Evolutionary conservation across 2,329 filamentous ascomycete genomes (phyloP), one percentile per base, ranked within the genome.

Genomic region (Botryotinia globosa): DNA sequence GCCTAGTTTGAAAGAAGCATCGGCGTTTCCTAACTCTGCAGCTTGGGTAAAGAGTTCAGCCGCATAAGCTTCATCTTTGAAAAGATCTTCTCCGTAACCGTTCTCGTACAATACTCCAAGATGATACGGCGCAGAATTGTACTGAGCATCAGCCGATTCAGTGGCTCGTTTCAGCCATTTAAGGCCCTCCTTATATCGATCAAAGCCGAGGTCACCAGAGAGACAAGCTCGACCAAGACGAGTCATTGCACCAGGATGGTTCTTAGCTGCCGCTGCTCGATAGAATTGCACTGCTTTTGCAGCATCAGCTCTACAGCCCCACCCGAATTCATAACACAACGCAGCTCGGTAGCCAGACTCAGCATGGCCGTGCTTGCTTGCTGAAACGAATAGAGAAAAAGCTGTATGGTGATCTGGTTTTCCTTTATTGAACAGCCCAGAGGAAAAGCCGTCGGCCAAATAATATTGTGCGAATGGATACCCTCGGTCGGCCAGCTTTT

Each of bases 381-480:
- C 96, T 25, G 96, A 89, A 54, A 97, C 87, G 80, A 99, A 99
- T 44, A 98, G 89, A 14, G 94, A 92, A 80, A 98, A 98, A 0
- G 96, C 94, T 58, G 92, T 91, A 80, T 94, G 93, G 80, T 97
- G 92, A 81, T 99, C 96, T 79, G 94, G 90, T 80, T 95, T 97
- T 74, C 94, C 93, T 82, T 98, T 98, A 84, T 90, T 97, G 83
- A 99, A 98, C 37, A 99, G 85, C 0, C 96, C 96, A 9, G 95
- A 98, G 3, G 94, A 93, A 80, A 93, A 97, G 1, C 96, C 96
- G 80, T 99, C 96, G 32, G 90, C 96, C 20, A 99, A 89, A 81
- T 98, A 98, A 83, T 99, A 99, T 82, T 99, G 96, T 5, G 96
- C 96, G 82, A 98, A 98, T 1, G 96, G 96, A 81, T 98, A 98